These are phyloP conservation scores for Arctium lappa DNA, from an alignment of 129 eudicot genomes.

Conservation along the genomic window DNA sequence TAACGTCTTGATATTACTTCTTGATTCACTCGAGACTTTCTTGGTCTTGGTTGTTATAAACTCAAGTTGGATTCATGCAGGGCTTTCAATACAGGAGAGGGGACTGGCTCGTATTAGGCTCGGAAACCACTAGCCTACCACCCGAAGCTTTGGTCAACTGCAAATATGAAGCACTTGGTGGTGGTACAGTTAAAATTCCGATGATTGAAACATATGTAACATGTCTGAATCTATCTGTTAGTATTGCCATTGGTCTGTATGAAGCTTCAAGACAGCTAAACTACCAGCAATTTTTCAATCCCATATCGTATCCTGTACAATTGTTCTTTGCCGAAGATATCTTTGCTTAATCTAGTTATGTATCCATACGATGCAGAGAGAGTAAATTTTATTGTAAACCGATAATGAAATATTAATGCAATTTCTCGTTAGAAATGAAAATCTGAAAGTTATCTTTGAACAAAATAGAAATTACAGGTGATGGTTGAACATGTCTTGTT, in stretches of 20 bases:
- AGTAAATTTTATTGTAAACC: too few species aligned
- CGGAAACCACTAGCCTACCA: constrained; percentile 89
- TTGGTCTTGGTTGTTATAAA: too few species aligned
- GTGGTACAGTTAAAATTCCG: constrained; percentile 75
- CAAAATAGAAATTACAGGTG: too few species aligned
- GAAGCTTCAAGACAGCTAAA: constrained; percentile 89
- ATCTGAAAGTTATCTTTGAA: too few species aligned
- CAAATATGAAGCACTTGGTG: constrained; percentile 54
- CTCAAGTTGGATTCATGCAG: constrained; percentile 31
- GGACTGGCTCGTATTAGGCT: constrained; percentile 95
- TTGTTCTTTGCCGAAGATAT: constrained; percentile 58
- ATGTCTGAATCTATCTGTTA: constrained; percentile 86
- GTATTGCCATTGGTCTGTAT: constrained; percentile 88
- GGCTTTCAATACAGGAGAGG: constrained; percentile 71
- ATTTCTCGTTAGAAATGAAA: too few species aligned
- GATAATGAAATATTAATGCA: too few species aligned
- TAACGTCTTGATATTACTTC: too few species aligned
- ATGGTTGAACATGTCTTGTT: too few species aligned
- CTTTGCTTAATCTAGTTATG: constrained; percentile 47
- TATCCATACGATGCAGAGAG: too few species aligned
- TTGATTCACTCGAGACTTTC: too few species aligned
- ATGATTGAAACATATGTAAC: constrained; percentile 95
- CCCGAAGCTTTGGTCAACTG: constrained; percentile 82
- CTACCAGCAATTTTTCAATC: constrained; percentile 66
- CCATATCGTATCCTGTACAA: constrained; percentile 33